Percentiles rank a stretch among this genome's conserved stretches.
These are phyloP conservation scores for Colletotrichum horii DNA, from an alignment of 2,329 filamentous ascomycete genomes.

Conservation along the genomic window DNA sequence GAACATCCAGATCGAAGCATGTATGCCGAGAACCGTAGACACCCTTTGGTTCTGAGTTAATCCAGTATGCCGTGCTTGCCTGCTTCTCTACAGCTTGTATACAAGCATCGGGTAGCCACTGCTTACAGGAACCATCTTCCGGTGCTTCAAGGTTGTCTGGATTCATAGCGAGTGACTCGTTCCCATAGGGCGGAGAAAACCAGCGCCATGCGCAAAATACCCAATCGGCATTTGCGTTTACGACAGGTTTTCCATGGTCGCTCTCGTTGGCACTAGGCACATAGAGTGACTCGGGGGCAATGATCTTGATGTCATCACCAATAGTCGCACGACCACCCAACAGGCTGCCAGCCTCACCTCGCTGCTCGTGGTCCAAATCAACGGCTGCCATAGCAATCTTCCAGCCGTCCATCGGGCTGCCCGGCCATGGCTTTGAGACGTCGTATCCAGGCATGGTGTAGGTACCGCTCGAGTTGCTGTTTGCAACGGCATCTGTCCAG, in stretches of 20 bases:
- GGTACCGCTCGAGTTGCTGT: background rate
- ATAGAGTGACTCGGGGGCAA: background rate
- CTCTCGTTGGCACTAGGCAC: background rate
- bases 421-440: background rate
- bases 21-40: background rate
- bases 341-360: background rate
- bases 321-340: background rate
- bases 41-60: background rate
- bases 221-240: background rate
- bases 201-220: conserved; percentile 1
- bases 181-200: background rate
- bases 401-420: background rate
- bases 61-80: background rate
- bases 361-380: background rate
- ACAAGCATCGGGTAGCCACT: background rate
- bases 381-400: background rate
- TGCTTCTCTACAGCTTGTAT: background rate
- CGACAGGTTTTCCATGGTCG: background rate
- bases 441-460: background rate
- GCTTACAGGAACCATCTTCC: background rate
- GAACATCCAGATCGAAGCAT: background rate
- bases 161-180: background rate
- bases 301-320: background rate
- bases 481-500: background rate
- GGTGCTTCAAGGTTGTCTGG: background rate